Evolutionary conservation across 768 basidiomycete species (phyloP).

Genomic region (Suillus subluteus): DNA sequence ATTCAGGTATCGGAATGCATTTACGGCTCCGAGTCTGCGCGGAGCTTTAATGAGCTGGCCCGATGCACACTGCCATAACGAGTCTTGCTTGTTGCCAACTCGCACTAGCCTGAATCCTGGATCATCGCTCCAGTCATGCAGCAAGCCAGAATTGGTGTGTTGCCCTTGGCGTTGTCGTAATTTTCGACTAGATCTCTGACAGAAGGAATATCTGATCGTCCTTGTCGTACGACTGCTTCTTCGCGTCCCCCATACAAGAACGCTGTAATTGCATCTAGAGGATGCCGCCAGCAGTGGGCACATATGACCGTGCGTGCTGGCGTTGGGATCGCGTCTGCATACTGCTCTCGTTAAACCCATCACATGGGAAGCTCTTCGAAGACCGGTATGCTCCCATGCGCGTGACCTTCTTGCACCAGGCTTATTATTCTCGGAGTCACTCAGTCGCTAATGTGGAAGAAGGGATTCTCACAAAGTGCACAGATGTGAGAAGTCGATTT

Average conservation of each 20-base stretch:
- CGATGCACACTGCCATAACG: background rate
- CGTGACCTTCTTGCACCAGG: background rate
- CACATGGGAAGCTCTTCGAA: background rate
- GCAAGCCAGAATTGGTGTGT: background rate
- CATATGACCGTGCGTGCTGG: background rate
- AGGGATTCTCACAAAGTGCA: background rate
- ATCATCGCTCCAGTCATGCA: background rate
- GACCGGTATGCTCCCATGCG: background rate
- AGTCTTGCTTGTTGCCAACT: background rate
- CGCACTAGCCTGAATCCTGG: background rate
- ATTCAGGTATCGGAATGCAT: background rate
- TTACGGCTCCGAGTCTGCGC: background rate
- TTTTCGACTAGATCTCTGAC: background rate
- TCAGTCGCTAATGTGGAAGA: background rate
- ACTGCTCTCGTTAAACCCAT: background rate
- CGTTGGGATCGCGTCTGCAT: background rate
- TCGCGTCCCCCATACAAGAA: background rate
- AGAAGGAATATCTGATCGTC: background rate
- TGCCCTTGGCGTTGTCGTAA: background rate
- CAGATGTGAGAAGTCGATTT: background rate
- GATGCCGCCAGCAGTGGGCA: background rate
- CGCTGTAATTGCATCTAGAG: background rate
- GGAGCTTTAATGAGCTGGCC: background rate
- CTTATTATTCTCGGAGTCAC: background rate
- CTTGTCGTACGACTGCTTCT: background rate